Base-by-base conservation (phyloP, 2,329 filamentous ascomycete genomes). In the Aspergillus fructus region DNA sequence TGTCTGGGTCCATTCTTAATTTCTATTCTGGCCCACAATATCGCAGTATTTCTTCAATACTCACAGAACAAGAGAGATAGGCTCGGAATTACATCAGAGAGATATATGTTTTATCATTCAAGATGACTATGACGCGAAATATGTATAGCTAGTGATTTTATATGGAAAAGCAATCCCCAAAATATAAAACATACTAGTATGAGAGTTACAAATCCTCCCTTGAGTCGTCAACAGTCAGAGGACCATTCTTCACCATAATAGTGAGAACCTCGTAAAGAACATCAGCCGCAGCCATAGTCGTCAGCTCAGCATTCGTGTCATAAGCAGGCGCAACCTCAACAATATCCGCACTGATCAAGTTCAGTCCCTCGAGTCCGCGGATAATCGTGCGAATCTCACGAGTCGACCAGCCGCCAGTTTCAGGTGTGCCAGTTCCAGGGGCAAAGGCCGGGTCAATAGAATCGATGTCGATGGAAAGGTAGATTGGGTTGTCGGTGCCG, bases 401-500 rank as follows among this genome's bases (percentile, higher is more conserved):
- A 0, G 83, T 85, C 0, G 78, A 81, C 84, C 84, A 87, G 3
- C 84, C 85, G 46, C 84, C 84, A 2, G 83, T 82, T 66, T 87
- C 85, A 9, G 83, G 79, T 1, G 85, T 86, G 2, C 85, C 84
- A 0, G 84, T 86, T 23, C 72, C 76, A 8, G 76, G 76, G 4
- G 76, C 75, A 55, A 75, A 93, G 5, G 90, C 90, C 7, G 92
- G 91, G 70, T 96, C 91, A 3, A 96, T 79, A 0, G 90, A 92
- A 69, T 96, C 91, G 66, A 96, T 96, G 69, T 96, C 92, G 47
- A 96, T 87, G 6, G 85, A 90, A 33, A 96, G 76, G 69, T 96
- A 96, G 0, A 94, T 89, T 0, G 90, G 90, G 59, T 86, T 87
- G 53, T 82, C 81, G 21, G 86, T 88, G 8, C 89, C 90, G 17